Conservation (phyloP, 495 filamentous ascomycete genomes). For the Neurospora africana region DNA sequence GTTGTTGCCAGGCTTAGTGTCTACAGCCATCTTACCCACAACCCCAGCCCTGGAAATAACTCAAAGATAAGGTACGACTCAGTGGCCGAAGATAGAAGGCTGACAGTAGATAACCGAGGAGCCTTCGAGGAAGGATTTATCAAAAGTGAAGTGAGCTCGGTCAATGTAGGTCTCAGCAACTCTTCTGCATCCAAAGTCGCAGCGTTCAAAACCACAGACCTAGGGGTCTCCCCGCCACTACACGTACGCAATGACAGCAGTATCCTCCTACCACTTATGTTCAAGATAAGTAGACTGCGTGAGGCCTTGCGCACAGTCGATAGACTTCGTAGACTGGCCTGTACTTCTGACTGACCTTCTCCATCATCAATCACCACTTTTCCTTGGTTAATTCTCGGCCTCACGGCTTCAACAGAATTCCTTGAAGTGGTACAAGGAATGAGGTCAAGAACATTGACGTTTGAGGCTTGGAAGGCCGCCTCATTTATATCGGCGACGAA, state of each 20-base stretch:
- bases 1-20: no score
- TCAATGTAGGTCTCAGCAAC: background rate
- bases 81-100: background rate
- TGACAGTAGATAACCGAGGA: background rate
- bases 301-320: no score
- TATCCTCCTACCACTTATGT: background rate
- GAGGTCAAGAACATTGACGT: no score
- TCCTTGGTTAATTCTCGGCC: no score
- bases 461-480: no score
- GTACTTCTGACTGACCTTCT: no score
- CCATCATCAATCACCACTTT: no score
- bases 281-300: background rate
- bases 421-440: no score
- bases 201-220: background rate
- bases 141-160: background rate
- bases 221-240: no score
- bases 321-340: no score
- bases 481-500: background rate
- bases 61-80: background rate
- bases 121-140: rapidly evolving
- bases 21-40: background rate
- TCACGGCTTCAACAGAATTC: no score
- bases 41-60: background rate
- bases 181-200: background rate
- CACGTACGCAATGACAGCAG: background rate